Base-by-base conservation (phyloP, 257 asterid species). In the Gentiana dahurica region DNA sequence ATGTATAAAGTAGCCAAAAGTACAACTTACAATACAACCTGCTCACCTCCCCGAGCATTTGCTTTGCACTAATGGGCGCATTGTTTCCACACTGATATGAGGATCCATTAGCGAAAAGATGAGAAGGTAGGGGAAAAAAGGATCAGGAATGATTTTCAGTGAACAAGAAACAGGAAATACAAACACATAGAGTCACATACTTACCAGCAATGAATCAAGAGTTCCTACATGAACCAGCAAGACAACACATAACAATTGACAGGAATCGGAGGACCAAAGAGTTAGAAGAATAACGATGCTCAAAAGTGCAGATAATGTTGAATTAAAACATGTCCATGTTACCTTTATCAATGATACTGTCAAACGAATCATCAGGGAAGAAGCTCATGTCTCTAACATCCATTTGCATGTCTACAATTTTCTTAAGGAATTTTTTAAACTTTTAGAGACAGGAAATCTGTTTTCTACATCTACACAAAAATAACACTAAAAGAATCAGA, bases 11-110 rank as follows among this genome's bases (percentile, higher is more conserved):
- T 41, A 5, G 46, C 6, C 46, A 41, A 39, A 41, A 24, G 11
- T 51, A 61, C 43, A 62, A 41, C 6, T 41, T 41, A 41, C 9
- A 5, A 10, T 5, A 63, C 76, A 75, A 91, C 98, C 98, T 91
- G 96, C 84, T 79, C 77, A 91, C 95, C 87, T 91, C 98, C 64
- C 93, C 95, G 77, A 87, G 84, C 98, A 87, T 87, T 73, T 87
- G 95, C 71, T 83, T 75, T 64, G 95, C 81, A 62, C 89, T 79
- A 53, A 81, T 49, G 64, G 85, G 85, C 78, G 98, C 95, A 73
- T 81, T 78, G 58, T 81, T 62, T 47, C 98, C 96, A 71, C 98
- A 91, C 98, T 48, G 34, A 69, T 60, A 69, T 62, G 67, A 70
- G 52, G 50, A 49, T 49, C 61, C 9, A 41, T 2, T 7, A 41